These are phyloP conservation scores for Flueggea neowawraea DNA, from an alignment of 441 rosid species.

Conservation along the genomic window DNA sequence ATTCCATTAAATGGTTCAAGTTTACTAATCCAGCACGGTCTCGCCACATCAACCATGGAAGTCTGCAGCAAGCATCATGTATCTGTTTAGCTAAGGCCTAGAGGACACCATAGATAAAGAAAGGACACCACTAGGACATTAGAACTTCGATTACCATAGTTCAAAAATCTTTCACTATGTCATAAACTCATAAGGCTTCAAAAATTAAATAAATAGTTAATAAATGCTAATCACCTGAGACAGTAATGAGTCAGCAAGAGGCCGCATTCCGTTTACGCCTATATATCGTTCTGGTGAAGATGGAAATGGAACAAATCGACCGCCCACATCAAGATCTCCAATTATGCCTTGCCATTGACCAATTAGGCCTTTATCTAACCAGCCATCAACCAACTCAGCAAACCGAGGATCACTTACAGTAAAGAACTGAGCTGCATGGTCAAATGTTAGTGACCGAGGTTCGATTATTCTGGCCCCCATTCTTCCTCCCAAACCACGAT, in stretches of 20 bases:
- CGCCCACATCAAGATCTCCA: constrained; percentile 80
- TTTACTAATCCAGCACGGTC: constrained; percentile 96
- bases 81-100: constrained; percentile 10
- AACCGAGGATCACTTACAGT: constrained; percentile 67
- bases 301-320: constrained; percentile 54
- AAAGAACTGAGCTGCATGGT: constrained; percentile 93
- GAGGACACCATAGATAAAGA: neutral
- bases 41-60: constrained; percentile 55
- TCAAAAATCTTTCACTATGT: too few relatives aligned
- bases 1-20: constrained; percentile 76
- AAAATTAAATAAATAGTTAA: neutral
- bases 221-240: constrained; percentile 40
- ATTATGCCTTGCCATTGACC: constrained; percentile 59
- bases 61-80: constrained; percentile 44
- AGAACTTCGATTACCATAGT: too few relatives aligned
- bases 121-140: too few relatives aligned
- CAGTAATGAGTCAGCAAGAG: constrained; percentile 74
- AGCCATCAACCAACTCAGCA: constrained; percentile 53
- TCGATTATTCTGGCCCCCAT: constrained; percentile 78
- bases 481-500: constrained; percentile 96
- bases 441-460: constrained; percentile 60
- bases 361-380: constrained; percentile 75
- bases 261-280: constrained; percentile 79
- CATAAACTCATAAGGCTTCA: neutral
- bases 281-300: constrained; percentile 60